Conservation (phyloP, 2,329 filamentous ascomycete species). For the Monilinia vaccinii-corymbosi region DNA sequence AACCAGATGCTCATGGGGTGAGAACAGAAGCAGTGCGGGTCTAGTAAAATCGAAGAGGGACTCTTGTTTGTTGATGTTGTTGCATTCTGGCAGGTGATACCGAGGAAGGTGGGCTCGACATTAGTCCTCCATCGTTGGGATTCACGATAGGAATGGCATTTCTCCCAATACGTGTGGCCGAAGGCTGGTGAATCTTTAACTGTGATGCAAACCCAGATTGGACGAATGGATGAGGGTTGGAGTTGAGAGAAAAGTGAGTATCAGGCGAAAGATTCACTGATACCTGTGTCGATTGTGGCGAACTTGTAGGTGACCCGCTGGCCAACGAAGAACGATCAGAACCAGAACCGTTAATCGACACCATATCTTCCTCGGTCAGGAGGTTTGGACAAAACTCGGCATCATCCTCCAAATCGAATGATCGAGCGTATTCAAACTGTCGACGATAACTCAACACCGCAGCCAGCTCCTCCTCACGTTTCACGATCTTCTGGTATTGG, state of each 20-base stretch:
- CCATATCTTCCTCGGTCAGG: slow-evolving; percentile 73
- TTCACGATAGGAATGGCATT: slow-evolving; percentile 98
- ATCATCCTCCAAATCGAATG: slow-evolving; percentile 93
- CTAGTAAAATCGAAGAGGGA: slow-evolving; percentile 25
- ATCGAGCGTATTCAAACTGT: slow-evolving; percentile 83
- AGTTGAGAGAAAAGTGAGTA: slow-evolving; percentile 67
- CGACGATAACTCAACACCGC: slow-evolving; percentile 70
- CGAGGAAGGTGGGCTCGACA: slow-evolving; percentile 78
- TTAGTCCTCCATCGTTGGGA: slow-evolving; percentile 77
- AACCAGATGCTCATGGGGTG: slow-evolving; percentile 17
- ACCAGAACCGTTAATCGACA: slow-evolving; percentile 79
- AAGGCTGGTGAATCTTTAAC: slow-evolving; percentile 83
- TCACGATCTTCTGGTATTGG: slow-evolving; percentile 69
- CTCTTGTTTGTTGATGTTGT: slow-evolving; percentile 17
- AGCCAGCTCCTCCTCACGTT: slow-evolving; percentile 80
- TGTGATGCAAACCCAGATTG: slow-evolving; percentile 50
- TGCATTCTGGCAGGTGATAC: slow-evolving; percentile 55
- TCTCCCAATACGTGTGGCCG: slow-evolving; percentile 72
- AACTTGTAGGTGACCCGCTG: slow-evolving; percentile 86
- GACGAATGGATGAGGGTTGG: slow-evolving; percentile 55
- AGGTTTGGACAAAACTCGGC: slow-evolving; percentile 90
- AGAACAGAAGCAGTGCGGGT: slow-evolving; percentile 16
- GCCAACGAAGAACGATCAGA: slow-evolving; percentile 93
- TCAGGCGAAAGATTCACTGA: too few relatives aligned
- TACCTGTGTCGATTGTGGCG: slow-evolving; percentile 74